phyloP scores from a whole-genome alignment of 306 rosid species.

The Dicorynia guianensis region DNA sequence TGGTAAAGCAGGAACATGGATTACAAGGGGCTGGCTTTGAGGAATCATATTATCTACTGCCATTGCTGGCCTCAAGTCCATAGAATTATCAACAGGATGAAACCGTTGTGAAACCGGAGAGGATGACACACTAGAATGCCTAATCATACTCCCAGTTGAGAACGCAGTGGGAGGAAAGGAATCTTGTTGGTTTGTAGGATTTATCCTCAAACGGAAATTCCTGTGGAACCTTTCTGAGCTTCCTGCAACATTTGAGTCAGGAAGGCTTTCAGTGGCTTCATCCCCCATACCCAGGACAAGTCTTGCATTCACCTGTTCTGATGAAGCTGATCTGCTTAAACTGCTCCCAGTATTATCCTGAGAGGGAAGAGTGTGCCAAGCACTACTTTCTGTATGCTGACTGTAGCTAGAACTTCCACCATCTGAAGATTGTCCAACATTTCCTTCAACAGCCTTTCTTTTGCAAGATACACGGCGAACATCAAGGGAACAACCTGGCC shows the following conservation, averaged over 20 bases:
- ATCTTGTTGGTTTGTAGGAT: slow-evolving; percentile 68
- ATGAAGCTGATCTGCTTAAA: slow-evolving; percentile 54
- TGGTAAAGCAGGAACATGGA: slow-evolving; percentile 67
- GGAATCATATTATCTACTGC: slow-evolving; percentile 60
- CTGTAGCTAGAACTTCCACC: slow-evolving; percentile 79
- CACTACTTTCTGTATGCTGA: slow-evolving; percentile 64
- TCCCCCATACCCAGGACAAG: slow-evolving; percentile 61
- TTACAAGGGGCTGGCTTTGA: slow-evolving; percentile 65
- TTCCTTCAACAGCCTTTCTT: slow-evolving; percentile 83
- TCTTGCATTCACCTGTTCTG: slow-evolving; percentile 63
- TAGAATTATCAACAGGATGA: slow-evolving; percentile 60
- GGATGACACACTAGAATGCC: slow-evolving; percentile 64
- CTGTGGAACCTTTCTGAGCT: slow-evolving; percentile 64
- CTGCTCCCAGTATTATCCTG: slow-evolving; percentile 53
- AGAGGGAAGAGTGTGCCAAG: slow-evolving; percentile 63
- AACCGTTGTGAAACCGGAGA: slow-evolving; percentile 58
- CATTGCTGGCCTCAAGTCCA: slow-evolving; percentile 66
- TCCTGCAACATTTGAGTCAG: slow-evolving; percentile 60
- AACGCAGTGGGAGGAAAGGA: slow-evolving; percentile 50
- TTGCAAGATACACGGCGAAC: slow-evolving; percentile 78
- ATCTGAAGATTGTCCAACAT: slow-evolving; percentile 68
- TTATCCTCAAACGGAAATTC: slow-evolving; percentile 75
- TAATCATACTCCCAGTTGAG: slow-evolving; percentile 57
- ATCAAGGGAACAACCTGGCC: slow-evolving; percentile 76
- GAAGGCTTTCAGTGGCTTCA: slow-evolving; percentile 52